phyloP scores from a whole-genome alignment of 495 filamentous ascomycete genomes.

The Neurospora sp. region DNA sequence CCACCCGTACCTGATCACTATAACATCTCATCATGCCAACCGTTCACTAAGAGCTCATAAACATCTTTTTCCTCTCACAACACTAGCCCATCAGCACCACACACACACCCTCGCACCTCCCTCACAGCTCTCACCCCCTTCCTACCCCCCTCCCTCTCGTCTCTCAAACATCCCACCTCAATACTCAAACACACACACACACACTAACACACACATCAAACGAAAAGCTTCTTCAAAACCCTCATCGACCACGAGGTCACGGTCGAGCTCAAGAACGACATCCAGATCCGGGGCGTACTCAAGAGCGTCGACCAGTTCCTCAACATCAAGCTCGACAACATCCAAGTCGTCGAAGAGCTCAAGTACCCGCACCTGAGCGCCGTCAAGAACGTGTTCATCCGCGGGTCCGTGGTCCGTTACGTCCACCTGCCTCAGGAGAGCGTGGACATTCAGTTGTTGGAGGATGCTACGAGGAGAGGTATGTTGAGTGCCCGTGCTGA shows the following conservation, averaged over 20 bases:
- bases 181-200: not conserved
- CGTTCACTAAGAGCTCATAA: not conserved
- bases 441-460: conserved; percentile 81
- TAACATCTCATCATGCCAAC: not conserved
- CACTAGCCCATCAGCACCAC: not conserved
- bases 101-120: not conserved
- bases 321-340: conserved; percentile 97
- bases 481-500: conserved; percentile 16
- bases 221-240: conserved; percentile 91
- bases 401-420: conserved; percentile 92
- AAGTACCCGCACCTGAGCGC: conserved; percentile 87
- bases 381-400: conserved; percentile 97
- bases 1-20: not conserved
- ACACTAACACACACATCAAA: not conserved
- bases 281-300: conserved; percentile 84
- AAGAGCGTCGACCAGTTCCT: conserved; percentile 98
- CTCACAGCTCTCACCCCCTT: not conserved
- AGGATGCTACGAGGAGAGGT: conserved; percentile 96
- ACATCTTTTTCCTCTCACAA: not conserved
- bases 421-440: conserved; percentile 81
- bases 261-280: conserved; percentile 98
- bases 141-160: not conserved
- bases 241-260: conserved; percentile 93
- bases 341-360: conserved; percentile 78
- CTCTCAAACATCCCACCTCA: not conserved